A percentile compares a stretch with the other conserved stretches of the same genome.
These are phyloP conservation scores for Tylopilus sp. DNA, from an alignment of 768 basidiomycete genomes.

Conservation along the genomic window DNA sequence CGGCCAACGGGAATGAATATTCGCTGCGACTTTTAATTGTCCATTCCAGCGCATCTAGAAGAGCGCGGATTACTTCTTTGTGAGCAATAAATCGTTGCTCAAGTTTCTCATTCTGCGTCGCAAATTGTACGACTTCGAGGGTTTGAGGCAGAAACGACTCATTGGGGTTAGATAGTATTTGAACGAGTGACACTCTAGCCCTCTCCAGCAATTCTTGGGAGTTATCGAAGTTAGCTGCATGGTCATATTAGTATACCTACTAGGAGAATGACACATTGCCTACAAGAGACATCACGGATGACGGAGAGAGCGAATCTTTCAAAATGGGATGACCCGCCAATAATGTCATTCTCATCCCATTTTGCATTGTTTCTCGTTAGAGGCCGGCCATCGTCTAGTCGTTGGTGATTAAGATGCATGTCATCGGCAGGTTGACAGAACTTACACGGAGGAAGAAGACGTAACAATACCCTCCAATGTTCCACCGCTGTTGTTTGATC, in stretches of 20 bases:
- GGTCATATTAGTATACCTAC: not conserved
- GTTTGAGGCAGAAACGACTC: too few species aligned
- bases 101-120: not conserved
- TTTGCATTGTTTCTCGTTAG: not conserved
- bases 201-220: not conserved
- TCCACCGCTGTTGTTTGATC: not conserved
- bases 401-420: not conserved
- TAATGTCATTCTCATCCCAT: not conserved
- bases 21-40: not conserved
- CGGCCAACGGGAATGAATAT: not conserved
- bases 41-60: not conserved
- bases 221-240: not conserved
- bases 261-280: not conserved
- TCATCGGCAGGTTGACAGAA: not conserved
- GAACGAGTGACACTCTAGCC: not conserved
- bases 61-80: not conserved
- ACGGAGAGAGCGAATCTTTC: not conserved
- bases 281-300: not conserved
- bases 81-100: not conserved
- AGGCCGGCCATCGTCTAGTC: too few species aligned
- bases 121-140: not conserved
- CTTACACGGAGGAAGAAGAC: conserved; percentile 2
- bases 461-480: conserved; percentile 4
- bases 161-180: not conserved
- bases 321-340: not conserved